These are phyloP conservation scores for Aspergillus bertholletiae DNA, from an alignment of 495 filamentous ascomycete genomes.

Conservation along the genomic window DNA sequence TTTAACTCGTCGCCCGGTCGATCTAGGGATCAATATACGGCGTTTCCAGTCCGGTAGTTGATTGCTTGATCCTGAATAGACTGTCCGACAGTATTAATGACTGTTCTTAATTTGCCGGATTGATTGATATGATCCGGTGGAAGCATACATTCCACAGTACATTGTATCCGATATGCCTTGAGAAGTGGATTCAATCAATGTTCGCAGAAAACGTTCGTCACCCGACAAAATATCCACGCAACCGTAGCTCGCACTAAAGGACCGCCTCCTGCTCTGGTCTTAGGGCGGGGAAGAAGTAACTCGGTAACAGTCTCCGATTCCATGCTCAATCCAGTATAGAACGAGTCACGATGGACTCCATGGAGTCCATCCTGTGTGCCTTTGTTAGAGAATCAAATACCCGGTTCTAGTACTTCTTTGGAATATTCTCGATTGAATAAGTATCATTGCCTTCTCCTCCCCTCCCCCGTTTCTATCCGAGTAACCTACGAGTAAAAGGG, in stretches of 20 bases:
- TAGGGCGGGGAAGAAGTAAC: not conserved
- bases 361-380: not conserved
- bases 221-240: too few relatives aligned
- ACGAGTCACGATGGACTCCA: not conserved
- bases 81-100: not conserved
- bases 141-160: too few relatives aligned
- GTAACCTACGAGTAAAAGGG: too few relatives aligned
- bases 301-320: not conserved
- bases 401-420: not conserved
- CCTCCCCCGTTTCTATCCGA: not conserved
- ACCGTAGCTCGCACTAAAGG: not conserved
- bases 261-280: not conserved
- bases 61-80: not conserved
- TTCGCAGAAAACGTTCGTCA: too few relatives aligned
- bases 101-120: not conserved
- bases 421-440: not conserved
- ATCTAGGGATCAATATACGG: not conserved
- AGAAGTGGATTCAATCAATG: too few relatives aligned
- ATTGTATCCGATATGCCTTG: too few relatives aligned
- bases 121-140: too few relatives aligned
- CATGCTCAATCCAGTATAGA: not conserved
- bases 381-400: too few relatives aligned
- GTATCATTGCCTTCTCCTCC: not conserved
- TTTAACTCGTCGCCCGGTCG: not conserved
- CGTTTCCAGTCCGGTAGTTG: not conserved